phyloP scores from a whole-genome alignment of 2,329 filamentous ascomycete genomes.

The Cladorrhinum sp. region DNA sequence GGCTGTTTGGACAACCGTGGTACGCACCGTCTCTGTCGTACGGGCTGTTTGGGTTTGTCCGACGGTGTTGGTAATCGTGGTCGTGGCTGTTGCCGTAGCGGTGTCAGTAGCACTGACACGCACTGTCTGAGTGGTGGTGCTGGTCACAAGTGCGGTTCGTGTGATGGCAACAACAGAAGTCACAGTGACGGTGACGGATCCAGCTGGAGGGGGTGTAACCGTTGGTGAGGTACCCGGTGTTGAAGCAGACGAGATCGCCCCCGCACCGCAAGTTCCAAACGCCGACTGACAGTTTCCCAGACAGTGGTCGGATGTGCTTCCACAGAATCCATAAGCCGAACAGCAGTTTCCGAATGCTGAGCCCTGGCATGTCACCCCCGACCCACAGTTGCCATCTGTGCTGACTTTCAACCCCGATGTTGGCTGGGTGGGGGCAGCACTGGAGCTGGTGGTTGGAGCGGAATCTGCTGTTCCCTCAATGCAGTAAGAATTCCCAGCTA shows the following conservation, averaged over 20 bases:
- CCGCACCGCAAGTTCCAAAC: slow-evolving; percentile 21
- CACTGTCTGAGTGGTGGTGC: not conserved
- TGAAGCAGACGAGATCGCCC: not conserved
- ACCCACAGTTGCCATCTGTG: slow-evolving; percentile 25
- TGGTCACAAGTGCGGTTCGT: not conserved
- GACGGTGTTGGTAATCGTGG: slow-evolving; percentile 7
- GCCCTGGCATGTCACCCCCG: slow-evolving; percentile 24
- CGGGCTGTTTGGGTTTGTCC: slow-evolving; percentile 14
- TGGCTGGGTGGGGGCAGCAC: not conserved
- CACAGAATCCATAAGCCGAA: slow-evolving; percentile 28
- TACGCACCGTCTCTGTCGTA: not conserved
- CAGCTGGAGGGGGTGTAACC: not conserved
- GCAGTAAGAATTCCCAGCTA: slow-evolving; percentile 22
- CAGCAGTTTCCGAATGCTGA: slow-evolving; percentile 27
- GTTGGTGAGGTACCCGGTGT: not conserved
- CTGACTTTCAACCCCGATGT: slow-evolving; percentile 15
- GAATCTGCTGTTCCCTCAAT: slow-evolving; percentile 17
- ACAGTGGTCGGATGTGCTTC: slow-evolving; percentile 27
- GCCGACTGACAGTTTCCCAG: slow-evolving; percentile 23
- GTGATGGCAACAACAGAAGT: slow-evolving; percentile 13
- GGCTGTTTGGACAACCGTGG: not conserved
- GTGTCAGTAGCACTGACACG: not conserved
- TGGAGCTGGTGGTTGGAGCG: slow-evolving; percentile 3
- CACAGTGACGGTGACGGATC: slow-evolving; percentile 14
- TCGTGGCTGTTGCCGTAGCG: slow-evolving; percentile 13